phyloP scores from a whole-genome alignment of 2,329 filamentous ascomycete genomes.

The Fusarium paranaense region DNA sequence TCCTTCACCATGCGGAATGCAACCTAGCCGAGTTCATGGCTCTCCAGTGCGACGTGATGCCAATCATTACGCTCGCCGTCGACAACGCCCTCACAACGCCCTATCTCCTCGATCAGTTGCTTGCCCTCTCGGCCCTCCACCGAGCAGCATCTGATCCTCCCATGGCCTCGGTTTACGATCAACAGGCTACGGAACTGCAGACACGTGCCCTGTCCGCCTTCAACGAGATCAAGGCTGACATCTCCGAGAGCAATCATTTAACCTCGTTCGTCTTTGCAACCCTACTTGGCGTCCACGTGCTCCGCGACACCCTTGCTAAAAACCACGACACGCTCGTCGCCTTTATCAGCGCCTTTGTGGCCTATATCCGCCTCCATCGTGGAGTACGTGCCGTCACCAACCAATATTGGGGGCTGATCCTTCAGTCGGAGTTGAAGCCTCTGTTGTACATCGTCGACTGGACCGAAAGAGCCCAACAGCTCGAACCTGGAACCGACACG shows the following conservation, averaged over 20 bases:
- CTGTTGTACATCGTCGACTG: not conserved
- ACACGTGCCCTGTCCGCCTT: not conserved
- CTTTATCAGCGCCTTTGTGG: not conserved
- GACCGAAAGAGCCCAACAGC: not conserved
- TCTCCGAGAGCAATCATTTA: not conserved
- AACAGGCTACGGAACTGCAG: not conserved
- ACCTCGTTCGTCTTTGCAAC: not conserved
- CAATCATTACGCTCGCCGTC: not conserved
- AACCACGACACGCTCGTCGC: not conserved
- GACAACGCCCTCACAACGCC: not conserved
- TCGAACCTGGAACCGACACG: not conserved
- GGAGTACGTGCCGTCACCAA: not conserved
- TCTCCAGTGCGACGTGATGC: not conserved
- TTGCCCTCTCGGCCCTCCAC: not conserved
- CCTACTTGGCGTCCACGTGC: not conserved
- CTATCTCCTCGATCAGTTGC: not conserved
- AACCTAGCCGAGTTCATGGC: not conserved
- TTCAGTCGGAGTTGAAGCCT: not conserved
- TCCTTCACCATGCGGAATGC: not conserved
- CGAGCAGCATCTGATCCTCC: not conserved
- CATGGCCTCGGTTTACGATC: not conserved
- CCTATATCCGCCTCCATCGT: not conserved
- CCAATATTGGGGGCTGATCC: not conserved
- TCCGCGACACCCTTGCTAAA: not conserved
- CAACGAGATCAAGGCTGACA: not conserved